A percentile compares a stretch with the other conserved stretches of the same genome.
Conservation (phyloP, 2,329 filamentous ascomycete species). For the Chaetomiaceae sp. region DNA sequence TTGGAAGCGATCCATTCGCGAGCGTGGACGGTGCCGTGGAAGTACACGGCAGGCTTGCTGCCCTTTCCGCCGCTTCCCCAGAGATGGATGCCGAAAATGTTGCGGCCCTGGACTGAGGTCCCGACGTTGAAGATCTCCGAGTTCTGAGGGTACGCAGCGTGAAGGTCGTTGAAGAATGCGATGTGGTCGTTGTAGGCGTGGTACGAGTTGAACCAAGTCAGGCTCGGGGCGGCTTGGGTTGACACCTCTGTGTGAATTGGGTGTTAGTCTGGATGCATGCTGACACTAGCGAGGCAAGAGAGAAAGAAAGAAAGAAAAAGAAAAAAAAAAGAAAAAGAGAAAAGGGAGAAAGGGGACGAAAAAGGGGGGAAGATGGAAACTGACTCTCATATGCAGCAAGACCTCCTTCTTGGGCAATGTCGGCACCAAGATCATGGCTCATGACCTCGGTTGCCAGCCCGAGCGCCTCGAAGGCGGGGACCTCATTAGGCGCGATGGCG, state of each 20-base stretch:
- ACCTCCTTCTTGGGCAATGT: conserved; percentile 23
- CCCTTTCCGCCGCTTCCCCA: conserved; percentile 44
- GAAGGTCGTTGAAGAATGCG: conserved; percentile 44
- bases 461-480: conserved; percentile 26
- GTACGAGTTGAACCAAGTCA: conserved; percentile 50
- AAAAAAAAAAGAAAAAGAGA: too few species aligned
- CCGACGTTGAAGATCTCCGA: conserved; percentile 46
- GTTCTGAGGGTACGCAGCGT: conserved; percentile 40
- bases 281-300: too few species aligned
- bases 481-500: neutral
- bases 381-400: conserved; percentile 16
- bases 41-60: conserved; percentile 45
- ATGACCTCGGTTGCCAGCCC: conserved; percentile 23
- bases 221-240: conserved; percentile 6
- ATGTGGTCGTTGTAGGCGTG: conserved; percentile 51
- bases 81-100: conserved; percentile 58
- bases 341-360: too few species aligned
- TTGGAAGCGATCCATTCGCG: conserved; percentile 53
- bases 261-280: too few species aligned
- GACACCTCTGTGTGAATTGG: neutral
- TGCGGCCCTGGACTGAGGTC: conserved; percentile 40
- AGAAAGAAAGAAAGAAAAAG: too few species aligned
- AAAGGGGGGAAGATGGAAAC: neutral
- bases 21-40: conserved; percentile 51
- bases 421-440: conserved; percentile 25